These are phyloP conservation scores for Fusarium duplospermum DNA, from an alignment of 2,329 filamentous ascomycete species.

Conservation along the genomic window DNA sequence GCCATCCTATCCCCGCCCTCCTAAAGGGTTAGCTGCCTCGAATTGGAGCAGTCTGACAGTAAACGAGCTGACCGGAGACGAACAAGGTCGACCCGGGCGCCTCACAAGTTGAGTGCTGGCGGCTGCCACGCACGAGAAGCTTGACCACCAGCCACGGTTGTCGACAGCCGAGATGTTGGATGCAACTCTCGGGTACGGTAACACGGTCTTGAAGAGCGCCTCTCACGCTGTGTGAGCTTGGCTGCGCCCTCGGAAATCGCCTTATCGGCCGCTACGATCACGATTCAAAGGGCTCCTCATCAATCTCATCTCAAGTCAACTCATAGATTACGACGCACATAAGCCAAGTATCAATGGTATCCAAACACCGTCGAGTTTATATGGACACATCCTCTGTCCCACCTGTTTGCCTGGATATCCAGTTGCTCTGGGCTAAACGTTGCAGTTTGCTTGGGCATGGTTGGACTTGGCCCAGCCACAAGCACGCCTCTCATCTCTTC, in stretches of 20 bases:
- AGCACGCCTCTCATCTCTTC: constrained; percentile 7
- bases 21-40: constrained; percentile 1
- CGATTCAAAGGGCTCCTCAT: neutral
- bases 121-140: constrained; percentile 2
- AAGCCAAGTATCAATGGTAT: neutral
- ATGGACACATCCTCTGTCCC: neutral
- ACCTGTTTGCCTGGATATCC: neutral
- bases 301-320: neutral
- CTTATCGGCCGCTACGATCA: constrained; percentile 11
- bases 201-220: neutral
- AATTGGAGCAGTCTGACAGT: constrained; percentile 7
- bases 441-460: constrained; percentile 3
- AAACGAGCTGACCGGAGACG: neutral
- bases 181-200: neutral
- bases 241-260: neutral
- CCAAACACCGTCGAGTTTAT: neutral
- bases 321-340: neutral
- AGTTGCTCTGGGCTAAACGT: constrained; percentile 2
- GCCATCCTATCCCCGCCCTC: constrained; percentile 13
- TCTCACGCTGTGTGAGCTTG: neutral
- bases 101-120: neutral
- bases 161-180: constrained; percentile 12
- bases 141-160: constrained; percentile 20
- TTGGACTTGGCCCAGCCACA: constrained; percentile 21
- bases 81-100: neutral